These are phyloP conservation scores for Aspergillus bridgeri DNA, from an alignment of 495 filamentous ascomycete species.

Conservation along the genomic window DNA sequence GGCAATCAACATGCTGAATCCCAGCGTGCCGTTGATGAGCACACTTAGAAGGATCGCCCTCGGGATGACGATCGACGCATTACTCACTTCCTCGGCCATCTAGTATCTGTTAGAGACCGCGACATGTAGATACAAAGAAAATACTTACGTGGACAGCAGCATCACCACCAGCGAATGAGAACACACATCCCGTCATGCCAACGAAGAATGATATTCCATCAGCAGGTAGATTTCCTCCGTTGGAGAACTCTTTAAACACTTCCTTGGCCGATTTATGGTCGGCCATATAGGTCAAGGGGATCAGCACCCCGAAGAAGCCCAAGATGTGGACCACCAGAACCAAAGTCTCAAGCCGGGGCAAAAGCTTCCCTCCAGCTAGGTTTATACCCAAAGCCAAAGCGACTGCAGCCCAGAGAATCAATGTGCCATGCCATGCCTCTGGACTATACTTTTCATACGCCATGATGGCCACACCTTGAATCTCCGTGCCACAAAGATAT, in stretches of 20 bases:
- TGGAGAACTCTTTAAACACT: background rate
- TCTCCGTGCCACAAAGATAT: slow-evolving; percentile 39
- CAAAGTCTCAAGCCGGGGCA: slow-evolving; percentile 42
- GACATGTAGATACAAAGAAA: background rate
- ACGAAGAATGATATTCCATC: slow-evolving; percentile 45
- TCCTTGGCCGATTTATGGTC: slow-evolving; percentile 27
- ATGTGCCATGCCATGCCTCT: slow-evolving; percentile 39
- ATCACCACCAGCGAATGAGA: slow-evolving; percentile 41
- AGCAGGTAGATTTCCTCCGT: slow-evolving; percentile 40
- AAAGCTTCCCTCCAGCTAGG: slow-evolving; percentile 29
- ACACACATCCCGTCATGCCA: slow-evolving; percentile 39
- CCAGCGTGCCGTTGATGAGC: slow-evolving; percentile 45
- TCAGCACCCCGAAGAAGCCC: slow-evolving; percentile 50
- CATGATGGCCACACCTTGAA: slow-evolving; percentile 40
- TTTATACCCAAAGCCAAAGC: slow-evolving; percentile 41
- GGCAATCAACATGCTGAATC: slow-evolving; percentile 48
- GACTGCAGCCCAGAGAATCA: slow-evolving; percentile 41
- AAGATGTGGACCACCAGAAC: slow-evolving; percentile 48
- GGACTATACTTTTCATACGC: slow-evolving; percentile 34
- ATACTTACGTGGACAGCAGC: slow-evolving; percentile 39
- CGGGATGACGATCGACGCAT: slow-evolving; percentile 44
- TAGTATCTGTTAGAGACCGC: slow-evolving; percentile 7
- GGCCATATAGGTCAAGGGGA: slow-evolving; percentile 46
- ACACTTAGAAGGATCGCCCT: slow-evolving; percentile 43
- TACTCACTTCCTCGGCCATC: slow-evolving; percentile 54